A percentile compares a stretch with the other conserved stretches of the same genome.
phyloP scores from a whole-genome alignment of 352 stramenopile species.

The Pythium pyrilobum region DNA sequence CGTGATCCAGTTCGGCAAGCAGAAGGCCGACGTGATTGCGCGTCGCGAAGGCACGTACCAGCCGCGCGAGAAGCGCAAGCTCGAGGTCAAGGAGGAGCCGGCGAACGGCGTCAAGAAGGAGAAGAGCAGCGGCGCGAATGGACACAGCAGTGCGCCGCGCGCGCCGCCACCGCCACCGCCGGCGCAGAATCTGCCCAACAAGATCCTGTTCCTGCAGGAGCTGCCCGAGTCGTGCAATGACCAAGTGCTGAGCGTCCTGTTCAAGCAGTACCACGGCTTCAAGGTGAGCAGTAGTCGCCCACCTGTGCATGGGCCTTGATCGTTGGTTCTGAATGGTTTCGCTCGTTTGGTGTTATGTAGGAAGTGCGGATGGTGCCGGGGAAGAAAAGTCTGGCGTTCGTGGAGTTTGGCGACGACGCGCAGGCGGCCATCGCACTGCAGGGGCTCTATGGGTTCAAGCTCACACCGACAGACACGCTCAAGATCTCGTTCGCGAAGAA shows the following conservation, averaged over 20 bases:
- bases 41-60: conserved; percentile 65
- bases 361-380: conserved; percentile 94
- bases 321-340: background rate
- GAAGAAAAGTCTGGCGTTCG: conserved; percentile 92
- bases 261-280: conserved; percentile 96
- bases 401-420: conserved; percentile 93
- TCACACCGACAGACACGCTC: conserved; percentile 75
- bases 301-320: too few species aligned
- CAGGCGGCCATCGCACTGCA: conserved; percentile 79
- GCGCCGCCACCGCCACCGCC: conserved; percentile 32
- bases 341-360: conserved; percentile 18
- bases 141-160: conserved; percentile 16
- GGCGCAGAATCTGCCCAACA: conserved; percentile 72
- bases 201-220: conserved; percentile 92
- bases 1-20: conserved; percentile 75
- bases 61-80: conserved; percentile 80
- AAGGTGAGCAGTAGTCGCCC: too few species aligned
- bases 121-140: conserved; percentile 27
- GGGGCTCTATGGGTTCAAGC: conserved; percentile 78
- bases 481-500: conserved; percentile 87
- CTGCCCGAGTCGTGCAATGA: conserved; percentile 94
- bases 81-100: conserved; percentile 38
- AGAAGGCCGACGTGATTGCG: conserved; percentile 79
- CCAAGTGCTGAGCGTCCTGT: conserved; percentile 95
- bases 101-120: conserved; percentile 21